Evolutionary conservation across 306 rosid genomes (phyloP).

Genomic region (Cyamopsis tetragonoloba): DNA sequence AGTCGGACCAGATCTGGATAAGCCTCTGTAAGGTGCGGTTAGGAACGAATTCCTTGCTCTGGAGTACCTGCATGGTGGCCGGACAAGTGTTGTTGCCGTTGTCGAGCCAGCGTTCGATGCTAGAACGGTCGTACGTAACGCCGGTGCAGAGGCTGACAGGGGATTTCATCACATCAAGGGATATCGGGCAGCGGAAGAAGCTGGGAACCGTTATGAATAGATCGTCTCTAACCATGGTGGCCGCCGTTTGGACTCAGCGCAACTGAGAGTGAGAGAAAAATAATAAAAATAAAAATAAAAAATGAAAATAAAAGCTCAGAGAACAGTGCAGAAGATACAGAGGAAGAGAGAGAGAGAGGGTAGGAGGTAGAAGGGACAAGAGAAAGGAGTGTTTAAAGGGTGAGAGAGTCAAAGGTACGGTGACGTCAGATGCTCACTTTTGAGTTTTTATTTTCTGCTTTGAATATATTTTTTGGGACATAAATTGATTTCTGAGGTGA

Average conservation of each 20-base stretch:
- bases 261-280: background rate
- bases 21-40: slow-evolving; percentile 80
- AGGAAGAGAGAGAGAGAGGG: slow-evolving; percentile 1
- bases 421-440: slow-evolving; percentile 58
- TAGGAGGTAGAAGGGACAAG: slow-evolving; percentile 20
- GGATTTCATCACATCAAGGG: slow-evolving; percentile 85
- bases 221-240: slow-evolving; percentile 68
- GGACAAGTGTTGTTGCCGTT: slow-evolving; percentile 96
- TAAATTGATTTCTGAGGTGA: background rate
- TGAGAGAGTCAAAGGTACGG: slow-evolving; percentile 74
- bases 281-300: background rate
- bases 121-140: slow-evolving; percentile 89
- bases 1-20: slow-evolving; percentile 92
- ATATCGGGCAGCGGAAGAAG: slow-evolving; percentile 82
- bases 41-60: slow-evolving; percentile 69
- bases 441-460: slow-evolving; percentile 10
- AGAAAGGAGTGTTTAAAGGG: slow-evolving; percentile 55
- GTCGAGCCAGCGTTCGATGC: slow-evolving; percentile 96
- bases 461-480: background rate
- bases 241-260: background rate
- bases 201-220: slow-evolving; percentile 66
- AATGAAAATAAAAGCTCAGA: background rate
- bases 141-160: slow-evolving; percentile 97
- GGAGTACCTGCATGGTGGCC: slow-evolving; percentile 92
- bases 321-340: background rate